Percentiles rank a stretch among this genome's conserved stretches.
These are phyloP conservation scores for Komagataella pastoris DNA, from an alignment of 805 yeast species.

Conservation along the genomic window DNA sequence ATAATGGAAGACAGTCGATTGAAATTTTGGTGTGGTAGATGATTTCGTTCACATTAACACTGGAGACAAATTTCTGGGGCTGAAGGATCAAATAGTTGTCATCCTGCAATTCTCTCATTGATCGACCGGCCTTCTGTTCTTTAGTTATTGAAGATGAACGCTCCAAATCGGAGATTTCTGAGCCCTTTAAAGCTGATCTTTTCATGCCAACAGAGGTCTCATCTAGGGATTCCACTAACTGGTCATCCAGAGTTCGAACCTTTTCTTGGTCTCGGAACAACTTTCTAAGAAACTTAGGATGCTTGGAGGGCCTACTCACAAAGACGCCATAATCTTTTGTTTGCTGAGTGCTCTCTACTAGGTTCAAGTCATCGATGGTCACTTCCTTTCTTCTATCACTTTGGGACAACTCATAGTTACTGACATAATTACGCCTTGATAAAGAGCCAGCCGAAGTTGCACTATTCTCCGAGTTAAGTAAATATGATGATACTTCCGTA, in stretches of 20 bases:
- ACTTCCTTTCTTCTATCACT: conserved; percentile 17
- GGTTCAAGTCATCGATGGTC: conserved; percentile 11
- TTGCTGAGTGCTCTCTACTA: neutral
- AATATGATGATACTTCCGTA: conserved; percentile 25
- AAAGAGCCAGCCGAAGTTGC: conserved; percentile 86
- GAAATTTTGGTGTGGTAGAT: conserved; percentile 5
- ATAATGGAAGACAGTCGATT: conserved; percentile 14
- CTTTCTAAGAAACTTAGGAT: conserved; percentile 32
- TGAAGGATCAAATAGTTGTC: conserved; percentile 51
- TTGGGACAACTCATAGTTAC: conserved; percentile 8
- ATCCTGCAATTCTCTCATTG: conserved; percentile 45
- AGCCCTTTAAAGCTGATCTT: neutral
- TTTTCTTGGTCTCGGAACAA: conserved; percentile 21
- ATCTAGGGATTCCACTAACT: conserved; percentile 11
- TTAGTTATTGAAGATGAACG: conserved; percentile 60
- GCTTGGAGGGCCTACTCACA: conserved; percentile 26
- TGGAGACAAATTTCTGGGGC: conserved; percentile 37
- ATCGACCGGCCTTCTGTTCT: conserved; percentile 58
- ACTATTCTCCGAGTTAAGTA: conserved; percentile 58
- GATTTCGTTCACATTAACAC: conserved; percentile 33
- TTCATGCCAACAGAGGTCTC: conserved; percentile 29
- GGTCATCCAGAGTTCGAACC: conserved; percentile 19
- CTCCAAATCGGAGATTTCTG: conserved; percentile 39
- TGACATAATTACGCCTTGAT: conserved; percentile 45
- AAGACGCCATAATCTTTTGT: conserved; percentile 11